A percentile compares a stretch with the other conserved stretches of the same genome.
Conservation (phyloP, 768 basidiomycete species). For the Tulasnella sp. region DNA sequence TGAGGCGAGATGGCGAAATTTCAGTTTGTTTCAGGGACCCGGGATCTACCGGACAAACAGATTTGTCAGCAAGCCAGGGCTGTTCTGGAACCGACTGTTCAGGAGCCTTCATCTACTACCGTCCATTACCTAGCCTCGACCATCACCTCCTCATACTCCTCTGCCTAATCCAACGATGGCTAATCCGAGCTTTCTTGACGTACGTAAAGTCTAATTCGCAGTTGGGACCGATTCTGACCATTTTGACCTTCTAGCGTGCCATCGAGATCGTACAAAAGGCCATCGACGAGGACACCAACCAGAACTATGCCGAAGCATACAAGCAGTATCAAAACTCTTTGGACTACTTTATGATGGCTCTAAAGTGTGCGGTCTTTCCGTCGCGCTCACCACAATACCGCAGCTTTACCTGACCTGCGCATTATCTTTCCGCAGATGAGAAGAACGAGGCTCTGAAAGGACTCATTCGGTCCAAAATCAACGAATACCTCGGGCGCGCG, state of each 20-base stretch:
- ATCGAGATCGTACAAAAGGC: slow-evolving; percentile 92
- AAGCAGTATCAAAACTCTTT: slow-evolving; percentile 93
- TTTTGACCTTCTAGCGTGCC: slow-evolving; percentile 56
- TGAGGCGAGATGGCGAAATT: slow-evolving; percentile 10
- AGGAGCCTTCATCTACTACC: slow-evolving; percentile 10
- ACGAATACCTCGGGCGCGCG: slow-evolving; percentile 88
- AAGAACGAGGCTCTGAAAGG: slow-evolving; percentile 92
- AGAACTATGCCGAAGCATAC: slow-evolving; percentile 93
- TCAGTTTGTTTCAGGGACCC: not conserved
- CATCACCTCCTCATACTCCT: not conserved
- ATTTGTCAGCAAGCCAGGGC: slow-evolving; percentile 2
- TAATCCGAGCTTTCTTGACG: slow-evolving; percentile 36
- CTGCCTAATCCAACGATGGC: slow-evolving; percentile 23
- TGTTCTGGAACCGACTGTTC: not conserved
- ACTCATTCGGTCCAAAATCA: slow-evolving; percentile 84
- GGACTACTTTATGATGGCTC: slow-evolving; percentile 97
- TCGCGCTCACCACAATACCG: not conserved
- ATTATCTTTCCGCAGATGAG: slow-evolving; percentile 63
- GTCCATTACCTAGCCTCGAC: not conserved
- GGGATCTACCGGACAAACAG: not conserved
- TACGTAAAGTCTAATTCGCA: not conserved
- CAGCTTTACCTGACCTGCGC: slow-evolving; percentile 3
- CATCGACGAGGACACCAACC: slow-evolving; percentile 89
- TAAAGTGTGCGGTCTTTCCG: slow-evolving; percentile 67
- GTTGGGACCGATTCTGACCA: not conserved